Evolutionary conservation across 2,329 filamentous ascomycete species (phyloP).

Genomic region (Calonectria pseudoreteaudii): DNA sequence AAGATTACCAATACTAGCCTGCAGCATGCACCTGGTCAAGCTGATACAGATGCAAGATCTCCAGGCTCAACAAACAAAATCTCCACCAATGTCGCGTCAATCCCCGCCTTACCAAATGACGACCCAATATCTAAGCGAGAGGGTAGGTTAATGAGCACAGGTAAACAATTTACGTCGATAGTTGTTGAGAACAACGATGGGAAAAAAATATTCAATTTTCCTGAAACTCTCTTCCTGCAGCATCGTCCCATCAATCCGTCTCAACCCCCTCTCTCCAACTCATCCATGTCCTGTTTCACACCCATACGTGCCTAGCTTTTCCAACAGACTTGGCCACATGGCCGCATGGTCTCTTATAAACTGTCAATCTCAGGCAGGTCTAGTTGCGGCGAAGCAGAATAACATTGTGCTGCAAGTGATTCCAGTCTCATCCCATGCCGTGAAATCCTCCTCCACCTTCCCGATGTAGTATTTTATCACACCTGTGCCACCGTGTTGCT

Average conservation of each 20-base stretch:
- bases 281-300: conserved; percentile 4
- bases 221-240: background rate
- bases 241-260: background rate
- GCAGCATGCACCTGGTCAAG: background rate
- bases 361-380: background rate
- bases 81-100: background rate
- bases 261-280: background rate
- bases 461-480: background rate
- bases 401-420: background rate
- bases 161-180: background rate
- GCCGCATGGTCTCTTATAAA: background rate
- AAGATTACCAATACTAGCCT: background rate
- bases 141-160: background rate
- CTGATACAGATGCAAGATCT: background rate
- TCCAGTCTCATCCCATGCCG: background rate
- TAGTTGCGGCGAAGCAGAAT: background rate
- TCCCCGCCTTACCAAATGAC: background rate
- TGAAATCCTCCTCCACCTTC: background rate
- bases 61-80: background rate
- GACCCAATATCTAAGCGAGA: background rate
- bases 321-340: background rate
- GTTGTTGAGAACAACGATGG: background rate
- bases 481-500: background rate
- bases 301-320: background rate
- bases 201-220: background rate